Evolutionary conservation across 768 basidiomycete species (phyloP), one percentile per base, ranked within the genome.

Genomic region (Tephrocybe sp.): DNA sequence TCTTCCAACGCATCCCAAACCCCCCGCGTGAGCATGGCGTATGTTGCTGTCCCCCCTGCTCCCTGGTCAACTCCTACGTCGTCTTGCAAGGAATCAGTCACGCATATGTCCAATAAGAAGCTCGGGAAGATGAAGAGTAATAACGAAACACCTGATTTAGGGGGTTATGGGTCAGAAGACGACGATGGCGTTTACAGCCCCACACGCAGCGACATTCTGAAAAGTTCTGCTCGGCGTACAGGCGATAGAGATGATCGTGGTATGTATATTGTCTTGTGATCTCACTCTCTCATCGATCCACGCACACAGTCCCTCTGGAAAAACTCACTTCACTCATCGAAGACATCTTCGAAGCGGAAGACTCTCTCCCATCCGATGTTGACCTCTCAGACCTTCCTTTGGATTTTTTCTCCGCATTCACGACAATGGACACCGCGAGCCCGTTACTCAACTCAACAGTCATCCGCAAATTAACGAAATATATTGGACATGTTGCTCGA

Each of bases 331-430:
- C 83, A 2, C 69, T 92, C 15, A 71, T 96, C 1, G 90, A 93
- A 55, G 92, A 96, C 46, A 78, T 97, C 13, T 89, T 96, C 48
- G 86, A 89, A 54, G 84, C 88, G 0, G 85, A 90, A 57, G 93
- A 94, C 61, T 64, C 76, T 0, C 69, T 92, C 13, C 77, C 85
- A 2, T 69, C 81, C 0, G 85, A 87, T 41, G 64, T 71, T 2
- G 74, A 77, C 31, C 52, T 69, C n/a, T 52, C 62, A 12, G 75
- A 83, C 43, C 69, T 92, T 11, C 73, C 83, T 3, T 61, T 71
- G 24, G 79, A 84, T 7, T 87, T 74, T 61, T 93, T 84, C 66
- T 93, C 83, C 19, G 70, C 69, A 6, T 68, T 79, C 25, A 87
- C 83, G 0, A 57, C 65, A 4, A 47, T 39, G 19, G 85, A 90